Conservation (phyloP, 140 eudicot genomes). For the Cichorium intybus region DNA sequence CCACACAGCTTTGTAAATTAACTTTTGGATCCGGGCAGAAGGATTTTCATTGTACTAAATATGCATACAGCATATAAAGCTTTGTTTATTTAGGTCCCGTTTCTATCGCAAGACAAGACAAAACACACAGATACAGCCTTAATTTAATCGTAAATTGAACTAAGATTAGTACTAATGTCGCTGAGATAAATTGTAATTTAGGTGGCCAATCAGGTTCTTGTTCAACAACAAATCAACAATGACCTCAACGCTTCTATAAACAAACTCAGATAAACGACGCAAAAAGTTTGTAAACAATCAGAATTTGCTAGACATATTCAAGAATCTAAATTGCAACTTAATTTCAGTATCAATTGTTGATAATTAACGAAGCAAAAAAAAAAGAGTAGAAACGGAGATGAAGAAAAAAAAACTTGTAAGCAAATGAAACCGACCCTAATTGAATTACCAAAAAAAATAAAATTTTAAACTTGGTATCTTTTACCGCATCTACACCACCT, state of each 20-base stretch:
- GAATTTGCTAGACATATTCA: constrained; percentile 27
- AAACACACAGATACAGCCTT: too few species aligned
- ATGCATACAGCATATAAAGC: too few species aligned
- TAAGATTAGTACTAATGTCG: too few species aligned
- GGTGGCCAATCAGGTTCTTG: too few species aligned
- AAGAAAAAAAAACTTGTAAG: constrained; percentile 1
- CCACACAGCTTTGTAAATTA: too few species aligned
- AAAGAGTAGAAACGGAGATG: not conserved
- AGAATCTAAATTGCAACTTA: constrained; percentile 23
- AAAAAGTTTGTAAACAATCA: not conserved
- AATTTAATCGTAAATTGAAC: too few species aligned
- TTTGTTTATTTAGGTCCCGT: too few species aligned
- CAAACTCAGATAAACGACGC: constrained; percentile 9
- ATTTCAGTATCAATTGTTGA: not conserved
- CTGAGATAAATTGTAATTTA: too few species aligned
- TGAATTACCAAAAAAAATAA: constrained; percentile 23
- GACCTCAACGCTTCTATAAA: constrained; percentile 1
- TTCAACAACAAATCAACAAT: not conserved
- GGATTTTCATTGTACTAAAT: too few species aligned
- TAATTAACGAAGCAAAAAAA: constrained; percentile 1
- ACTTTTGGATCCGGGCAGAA: too few species aligned
- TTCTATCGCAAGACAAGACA: too few species aligned
- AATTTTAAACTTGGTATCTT: not conserved
- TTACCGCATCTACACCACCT: constrained; percentile 51
- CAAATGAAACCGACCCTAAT: constrained; percentile 5